Percentiles rank a stretch among this genome's conserved stretches.
These are phyloP conservation scores for Knoxia roxburghii DNA, from an alignment of 257 asterid species.

Conservation along the genomic window DNA sequence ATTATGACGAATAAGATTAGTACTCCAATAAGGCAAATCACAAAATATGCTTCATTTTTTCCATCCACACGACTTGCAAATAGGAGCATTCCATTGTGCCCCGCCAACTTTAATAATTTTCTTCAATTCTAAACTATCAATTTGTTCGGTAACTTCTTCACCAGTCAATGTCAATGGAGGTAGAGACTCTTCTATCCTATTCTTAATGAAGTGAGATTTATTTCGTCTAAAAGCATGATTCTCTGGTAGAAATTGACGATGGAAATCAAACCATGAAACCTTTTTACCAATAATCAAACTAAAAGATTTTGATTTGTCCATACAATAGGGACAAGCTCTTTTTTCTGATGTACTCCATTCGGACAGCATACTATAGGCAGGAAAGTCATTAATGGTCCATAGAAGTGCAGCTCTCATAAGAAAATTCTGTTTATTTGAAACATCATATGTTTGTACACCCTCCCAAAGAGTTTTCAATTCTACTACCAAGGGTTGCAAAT, in stretches of 20 bases:
- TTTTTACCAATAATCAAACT: neutral
- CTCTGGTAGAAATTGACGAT: neutral
- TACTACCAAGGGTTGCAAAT: neutral
- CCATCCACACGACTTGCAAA: too few species aligned
- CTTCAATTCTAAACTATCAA: too few species aligned
- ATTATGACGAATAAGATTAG: too few species aligned
- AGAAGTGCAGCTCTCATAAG: slow-evolving; percentile 1
- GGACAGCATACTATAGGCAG: neutral
- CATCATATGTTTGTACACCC: slow-evolving; percentile 1
- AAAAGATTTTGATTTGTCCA: neutral
- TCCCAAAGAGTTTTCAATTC: neutral
- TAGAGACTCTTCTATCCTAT: neutral
- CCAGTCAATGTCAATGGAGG: neutral
- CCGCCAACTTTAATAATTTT: neutral
- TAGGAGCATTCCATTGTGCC: too few species aligned
- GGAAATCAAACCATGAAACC: slow-evolving; percentile 6
- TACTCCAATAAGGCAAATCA: too few species aligned
- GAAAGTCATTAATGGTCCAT: slow-evolving; percentile 19
- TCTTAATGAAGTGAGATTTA: neutral
- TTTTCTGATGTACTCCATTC: neutral
- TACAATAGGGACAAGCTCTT: neutral
- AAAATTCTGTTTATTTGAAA: slow-evolving; percentile 1
- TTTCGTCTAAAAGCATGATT: slow-evolving; percentile 4
- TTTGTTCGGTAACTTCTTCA: neutral
- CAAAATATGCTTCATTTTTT: too few species aligned